Evolutionary conservation across 768 basidiomycete species (phyloP), one percentile per base, ranked within the genome.

Genomic region (Pulveroboletus sp.): DNA sequence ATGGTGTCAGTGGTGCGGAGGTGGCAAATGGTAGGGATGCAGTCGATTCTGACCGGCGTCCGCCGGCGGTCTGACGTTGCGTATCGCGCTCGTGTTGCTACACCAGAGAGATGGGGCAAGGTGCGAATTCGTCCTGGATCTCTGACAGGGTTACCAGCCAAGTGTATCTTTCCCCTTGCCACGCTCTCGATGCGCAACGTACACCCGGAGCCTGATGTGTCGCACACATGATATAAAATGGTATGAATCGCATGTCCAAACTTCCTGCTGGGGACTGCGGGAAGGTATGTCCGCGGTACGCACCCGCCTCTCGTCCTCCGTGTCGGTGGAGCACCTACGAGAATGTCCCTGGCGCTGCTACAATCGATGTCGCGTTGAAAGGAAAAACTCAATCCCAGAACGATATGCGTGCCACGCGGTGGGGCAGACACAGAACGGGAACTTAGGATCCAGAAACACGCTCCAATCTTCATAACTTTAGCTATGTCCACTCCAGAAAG

Each of bases 161-260:
- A 21, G 21, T 21, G 21, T 21, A 15, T 15, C 31, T 31, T 31
- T 31, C 31, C 11, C 9, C 8, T 8, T 10, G 31, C 3, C 9
- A 10, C 9, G 31, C 9, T 8, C 10, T 10, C 31, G 10, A 31
- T 31, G 31, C 9, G 31, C 31, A 31, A 31, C 31, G 3, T 11
- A 12, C 12, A 12, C 12, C 11, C 12, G 12, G 5, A 33, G 2
- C 11, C 11, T 12, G 32, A 28, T 28, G 31, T 31, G 80, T 82
- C 38, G 73, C 74, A 15, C 75, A 76, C 68, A 82, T 72, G 1
- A 74, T 71, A 39, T 77, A 71, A 1, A 69, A 83, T 72, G 1
- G 74, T 71, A 39, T 77, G 71, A 1, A 69, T 70, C 6, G 51
- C 64, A 49, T 76, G 75, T 50, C 85, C 85, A 8, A 81, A 62